phyloP scores from a whole-genome alignment of 2,329 filamentous ascomycete species.

The Ophiostoma sp. region DNA sequence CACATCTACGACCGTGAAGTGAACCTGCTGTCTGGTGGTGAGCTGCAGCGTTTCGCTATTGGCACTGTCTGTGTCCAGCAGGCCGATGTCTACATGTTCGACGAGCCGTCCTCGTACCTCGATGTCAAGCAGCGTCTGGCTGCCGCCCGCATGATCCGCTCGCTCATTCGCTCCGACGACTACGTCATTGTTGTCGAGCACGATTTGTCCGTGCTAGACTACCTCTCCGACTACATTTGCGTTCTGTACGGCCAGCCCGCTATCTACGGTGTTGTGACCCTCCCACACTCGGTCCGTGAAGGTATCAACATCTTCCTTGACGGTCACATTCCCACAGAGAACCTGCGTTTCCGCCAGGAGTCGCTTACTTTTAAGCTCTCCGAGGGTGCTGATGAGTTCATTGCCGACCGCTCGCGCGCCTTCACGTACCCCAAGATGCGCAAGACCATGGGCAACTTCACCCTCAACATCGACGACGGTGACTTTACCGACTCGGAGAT shows the following conservation, averaged over 20 bases:
- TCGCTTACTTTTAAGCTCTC: constrained; percentile 91
- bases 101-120: constrained; percentile 96
- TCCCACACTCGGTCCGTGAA: constrained; percentile 93
- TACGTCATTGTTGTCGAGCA: constrained; percentile 99
- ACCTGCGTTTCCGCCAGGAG: constrained; percentile 95
- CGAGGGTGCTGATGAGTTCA: constrained; percentile 82
- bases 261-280: constrained; percentile 94
- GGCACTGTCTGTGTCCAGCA: constrained; percentile 92
- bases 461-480: constrained; percentile 63
- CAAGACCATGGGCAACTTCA: constrained; percentile 87
- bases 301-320: constrained; percentile 99
- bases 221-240: constrained; percentile 97
- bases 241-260: constrained; percentile 94
- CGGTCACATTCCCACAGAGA: constrained; percentile 92
- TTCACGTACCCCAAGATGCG: constrained; percentile 87
- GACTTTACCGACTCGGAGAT: constrained; percentile 97
- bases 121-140: constrained; percentile 98
- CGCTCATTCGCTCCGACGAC: constrained; percentile 78
- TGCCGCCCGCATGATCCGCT: constrained; percentile 86
- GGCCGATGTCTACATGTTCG: constrained; percentile 99
- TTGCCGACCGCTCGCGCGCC: constrained; percentile 74
- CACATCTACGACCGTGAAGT: constrained; percentile 89
- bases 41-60: constrained; percentile 96
- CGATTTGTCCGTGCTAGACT: constrained; percentile 96
- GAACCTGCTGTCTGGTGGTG: constrained; percentile 85